Conservation (phyloP, 768 basidiomycete species). For the Royoungia palumana region DNA sequence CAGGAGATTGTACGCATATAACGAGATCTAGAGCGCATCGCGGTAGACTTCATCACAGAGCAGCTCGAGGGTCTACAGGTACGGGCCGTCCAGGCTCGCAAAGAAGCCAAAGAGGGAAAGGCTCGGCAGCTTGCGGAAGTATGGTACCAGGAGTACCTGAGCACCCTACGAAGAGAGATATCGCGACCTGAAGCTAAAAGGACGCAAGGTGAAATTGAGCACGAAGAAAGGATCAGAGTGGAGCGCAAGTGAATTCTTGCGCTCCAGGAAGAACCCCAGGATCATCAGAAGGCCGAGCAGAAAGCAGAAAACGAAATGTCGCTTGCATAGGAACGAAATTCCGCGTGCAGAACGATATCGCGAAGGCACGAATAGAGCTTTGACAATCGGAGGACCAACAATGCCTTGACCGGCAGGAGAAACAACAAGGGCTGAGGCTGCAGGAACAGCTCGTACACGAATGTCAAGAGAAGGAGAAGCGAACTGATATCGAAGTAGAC, state of each 20-base stretch:
- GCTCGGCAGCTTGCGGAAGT: constrained; percentile 27
- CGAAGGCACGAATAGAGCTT: constrained; percentile 22
- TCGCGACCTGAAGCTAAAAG: constrained; percentile 21
- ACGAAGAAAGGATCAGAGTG: constrained; percentile 21
- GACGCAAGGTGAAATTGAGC: constrained; percentile 19
- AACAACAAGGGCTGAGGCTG: too few relatives aligned
- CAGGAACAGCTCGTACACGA: too few relatives aligned
- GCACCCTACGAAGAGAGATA: constrained; percentile 26
- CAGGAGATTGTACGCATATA: constrained; percentile 42
- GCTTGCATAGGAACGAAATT: constrained; percentile 24
- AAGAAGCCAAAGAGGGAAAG: constrained; percentile 25
- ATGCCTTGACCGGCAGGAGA: constrained; percentile 7
- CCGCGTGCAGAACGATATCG: constrained; percentile 29
- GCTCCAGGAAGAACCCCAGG: constrained; percentile 28
- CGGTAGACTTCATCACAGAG: constrained; percentile 31
- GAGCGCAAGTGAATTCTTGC: constrained; percentile 30
- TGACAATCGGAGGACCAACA: constrained; percentile 27
- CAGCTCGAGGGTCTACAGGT: constrained; percentile 26
- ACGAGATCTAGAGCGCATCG: constrained; percentile 38
- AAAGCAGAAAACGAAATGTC: constrained; percentile 24
- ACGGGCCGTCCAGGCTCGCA: constrained; percentile 25
- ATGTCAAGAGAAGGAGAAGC: too few relatives aligned
- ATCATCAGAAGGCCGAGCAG: constrained; percentile 19
- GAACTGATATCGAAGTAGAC: too few relatives aligned
- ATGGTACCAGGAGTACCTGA: constrained; percentile 29